phyloP scores from a whole-genome alignment of 257 asterid genomes.

The Solanum neorickii region DNA sequence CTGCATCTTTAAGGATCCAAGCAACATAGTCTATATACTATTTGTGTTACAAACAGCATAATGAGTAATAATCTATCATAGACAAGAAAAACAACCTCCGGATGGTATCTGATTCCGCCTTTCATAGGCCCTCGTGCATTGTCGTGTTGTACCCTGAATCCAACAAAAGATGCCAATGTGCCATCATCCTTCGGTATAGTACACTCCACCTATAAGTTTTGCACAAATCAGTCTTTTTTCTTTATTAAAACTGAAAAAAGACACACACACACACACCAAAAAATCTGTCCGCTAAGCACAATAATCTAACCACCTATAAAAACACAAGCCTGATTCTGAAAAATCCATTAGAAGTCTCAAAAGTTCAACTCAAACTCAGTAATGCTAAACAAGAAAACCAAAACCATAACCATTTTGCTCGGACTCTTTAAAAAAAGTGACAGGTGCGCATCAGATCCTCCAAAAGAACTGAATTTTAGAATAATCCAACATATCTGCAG shows the following conservation, averaged over 20 bases:
- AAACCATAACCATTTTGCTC: neutral
- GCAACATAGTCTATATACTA: neutral
- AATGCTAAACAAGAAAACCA: neutral
- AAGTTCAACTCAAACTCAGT: neutral
- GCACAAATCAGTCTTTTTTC: neutral
- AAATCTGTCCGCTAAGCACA: neutral
- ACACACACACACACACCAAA: neutral
- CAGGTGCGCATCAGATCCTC: neutral
- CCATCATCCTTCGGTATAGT: constrained; percentile 96
- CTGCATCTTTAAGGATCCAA: neutral
- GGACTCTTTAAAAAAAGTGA: neutral
- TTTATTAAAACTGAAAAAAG: neutral
- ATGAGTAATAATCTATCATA: neutral
- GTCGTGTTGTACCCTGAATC: constrained; percentile 88
- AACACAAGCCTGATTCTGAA: neutral
- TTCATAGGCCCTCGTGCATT: constrained; percentile 97
- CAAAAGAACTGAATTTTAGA: neutral
- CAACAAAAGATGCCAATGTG: constrained; percentile 69
- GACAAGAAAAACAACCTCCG: constrained; percentile 38
- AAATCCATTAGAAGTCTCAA: neutral
- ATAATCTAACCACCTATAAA: neutral
- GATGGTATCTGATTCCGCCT: constrained; percentile 97
- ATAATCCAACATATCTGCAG: neutral
- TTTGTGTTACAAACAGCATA: neutral
- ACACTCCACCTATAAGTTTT: constrained; percentile 66